A percentile compares a stretch with the other conserved stretches of the same genome.
Conservation (phyloP, 441 rosid genomes). For the Erysimum pusillum region DNA sequence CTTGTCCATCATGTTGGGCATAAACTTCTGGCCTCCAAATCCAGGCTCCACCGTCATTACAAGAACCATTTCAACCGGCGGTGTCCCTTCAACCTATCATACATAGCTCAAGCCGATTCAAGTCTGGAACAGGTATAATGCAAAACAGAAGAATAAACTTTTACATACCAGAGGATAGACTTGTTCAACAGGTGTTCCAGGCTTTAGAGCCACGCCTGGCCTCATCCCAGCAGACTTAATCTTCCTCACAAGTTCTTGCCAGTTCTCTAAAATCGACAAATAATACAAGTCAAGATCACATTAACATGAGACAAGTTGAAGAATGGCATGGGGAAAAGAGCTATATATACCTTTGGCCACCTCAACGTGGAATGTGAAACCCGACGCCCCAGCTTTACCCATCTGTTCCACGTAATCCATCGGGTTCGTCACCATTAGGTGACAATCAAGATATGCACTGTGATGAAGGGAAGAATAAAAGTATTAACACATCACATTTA, state of each 20-base stretch:
- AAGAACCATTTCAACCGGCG: constrained; percentile 93
- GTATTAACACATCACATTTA: neutral
- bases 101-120: neutral
- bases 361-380: constrained; percentile 94
- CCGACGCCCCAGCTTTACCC: constrained; percentile 90
- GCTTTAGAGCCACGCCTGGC: constrained; percentile 86
- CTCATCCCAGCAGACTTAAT: constrained; percentile 87
- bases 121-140: neutral
- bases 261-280: constrained; percentile 64
- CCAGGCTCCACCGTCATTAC: constrained; percentile 98
- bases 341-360: constrained; percentile 66
- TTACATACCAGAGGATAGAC: constrained; percentile 79
- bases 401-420: constrained; percentile 84
- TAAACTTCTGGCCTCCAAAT: constrained; percentile 95
- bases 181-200: constrained; percentile 86
- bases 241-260: constrained; percentile 75
- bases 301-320: neutral
- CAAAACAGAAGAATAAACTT: neutral
- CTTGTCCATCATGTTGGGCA: constrained; percentile 91
- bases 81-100: constrained; percentile 67
- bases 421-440: constrained; percentile 94
- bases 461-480: constrained; percentile 16
- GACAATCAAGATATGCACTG: constrained; percentile 96
- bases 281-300: constrained; percentile 9
- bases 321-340: neutral